Conservation (phyloP, 805 yeast species). For the Hanseniaspora clermontiae region DNA sequence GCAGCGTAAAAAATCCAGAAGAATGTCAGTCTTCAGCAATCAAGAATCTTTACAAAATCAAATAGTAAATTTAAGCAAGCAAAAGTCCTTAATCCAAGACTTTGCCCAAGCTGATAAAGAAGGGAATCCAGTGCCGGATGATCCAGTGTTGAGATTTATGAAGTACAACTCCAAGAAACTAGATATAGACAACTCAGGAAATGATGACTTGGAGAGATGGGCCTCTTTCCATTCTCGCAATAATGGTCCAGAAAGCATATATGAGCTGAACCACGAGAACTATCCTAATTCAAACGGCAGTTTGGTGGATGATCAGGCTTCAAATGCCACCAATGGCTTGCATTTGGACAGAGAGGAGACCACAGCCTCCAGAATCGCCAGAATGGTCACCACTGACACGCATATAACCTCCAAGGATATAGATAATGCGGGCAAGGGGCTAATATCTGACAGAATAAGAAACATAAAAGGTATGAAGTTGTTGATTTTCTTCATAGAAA, state of each 20-base stretch:
- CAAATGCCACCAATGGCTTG: not conserved
- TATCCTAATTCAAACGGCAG: not conserved
- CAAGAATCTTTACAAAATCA: constrained; percentile 8
- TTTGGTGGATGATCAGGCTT: not conserved
- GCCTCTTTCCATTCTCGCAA: constrained; percentile 1
- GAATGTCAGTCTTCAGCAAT: not conserved
- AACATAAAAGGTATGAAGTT: constrained; percentile 24
- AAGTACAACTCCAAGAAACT: constrained; percentile 11
- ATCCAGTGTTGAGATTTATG: constrained; percentile 12
- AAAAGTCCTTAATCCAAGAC: constrained; percentile 32
- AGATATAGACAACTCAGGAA: not conserved
- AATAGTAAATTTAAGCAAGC: not conserved
- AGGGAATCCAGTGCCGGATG: constrained; percentile 19
- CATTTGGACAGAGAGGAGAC: constrained; percentile 14
- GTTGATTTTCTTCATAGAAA: constrained; percentile 32
- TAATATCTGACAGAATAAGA: constrained; percentile 21
- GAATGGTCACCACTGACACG: constrained; percentile 28
- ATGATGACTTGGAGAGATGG: constrained; percentile 3
- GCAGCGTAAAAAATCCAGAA: not conserved
- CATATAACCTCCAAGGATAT: constrained; percentile 25
- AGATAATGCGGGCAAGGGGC: constrained; percentile 22
- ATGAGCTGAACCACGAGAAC: not conserved
- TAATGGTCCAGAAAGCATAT: not conserved
- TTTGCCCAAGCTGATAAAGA: constrained; percentile 31
- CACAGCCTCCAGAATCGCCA: constrained; percentile 22